Conservation (phyloP, 768 basidiomycete species). For the Lepiota subincarnata region DNA sequence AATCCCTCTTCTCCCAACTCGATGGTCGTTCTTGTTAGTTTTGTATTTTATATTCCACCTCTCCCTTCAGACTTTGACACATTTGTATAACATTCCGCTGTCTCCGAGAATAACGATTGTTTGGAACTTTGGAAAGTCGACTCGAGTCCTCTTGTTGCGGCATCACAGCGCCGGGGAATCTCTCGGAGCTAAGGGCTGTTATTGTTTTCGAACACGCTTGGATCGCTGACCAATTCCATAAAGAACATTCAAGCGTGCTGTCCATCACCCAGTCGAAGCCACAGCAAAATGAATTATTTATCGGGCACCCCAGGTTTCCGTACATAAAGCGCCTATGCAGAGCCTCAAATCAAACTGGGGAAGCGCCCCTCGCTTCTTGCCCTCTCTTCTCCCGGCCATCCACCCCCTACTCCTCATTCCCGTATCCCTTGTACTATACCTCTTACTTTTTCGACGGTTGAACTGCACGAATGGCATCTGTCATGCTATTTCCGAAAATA, state of each 20-base stretch:
- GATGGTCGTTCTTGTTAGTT: slow-evolving; percentile 6
- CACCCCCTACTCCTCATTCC: neutral
- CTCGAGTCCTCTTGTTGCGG: too few relatives aligned
- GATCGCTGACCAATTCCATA: too few relatives aligned
- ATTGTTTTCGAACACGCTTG: too few relatives aligned
- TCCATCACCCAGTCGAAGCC: neutral
- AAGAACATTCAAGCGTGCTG: neutral
- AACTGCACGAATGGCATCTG: neutral
- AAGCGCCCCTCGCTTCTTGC: too few relatives aligned
- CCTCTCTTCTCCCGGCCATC: neutral
- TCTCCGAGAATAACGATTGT: neutral
- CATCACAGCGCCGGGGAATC: too few relatives aligned
- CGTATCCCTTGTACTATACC: neutral
- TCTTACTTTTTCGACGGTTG: neutral
- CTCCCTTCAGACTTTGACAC: neutral
- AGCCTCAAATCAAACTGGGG: too few relatives aligned
- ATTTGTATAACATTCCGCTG: slow-evolving; percentile 6
- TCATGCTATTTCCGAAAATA: neutral
- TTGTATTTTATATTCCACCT: slow-evolving; percentile 11
- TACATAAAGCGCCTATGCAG: too few relatives aligned
- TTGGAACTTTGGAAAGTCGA: neutral
- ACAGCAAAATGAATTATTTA: neutral
- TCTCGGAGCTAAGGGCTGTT: too few relatives aligned
- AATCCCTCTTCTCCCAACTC: slow-evolving; percentile 1
- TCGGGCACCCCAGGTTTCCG: too few relatives aligned